Evolutionary conservation across 148 eudicot species (phyloP), one percentile per base, ranked within the genome.

Genomic region (Rhododendron ovatum): DNA sequence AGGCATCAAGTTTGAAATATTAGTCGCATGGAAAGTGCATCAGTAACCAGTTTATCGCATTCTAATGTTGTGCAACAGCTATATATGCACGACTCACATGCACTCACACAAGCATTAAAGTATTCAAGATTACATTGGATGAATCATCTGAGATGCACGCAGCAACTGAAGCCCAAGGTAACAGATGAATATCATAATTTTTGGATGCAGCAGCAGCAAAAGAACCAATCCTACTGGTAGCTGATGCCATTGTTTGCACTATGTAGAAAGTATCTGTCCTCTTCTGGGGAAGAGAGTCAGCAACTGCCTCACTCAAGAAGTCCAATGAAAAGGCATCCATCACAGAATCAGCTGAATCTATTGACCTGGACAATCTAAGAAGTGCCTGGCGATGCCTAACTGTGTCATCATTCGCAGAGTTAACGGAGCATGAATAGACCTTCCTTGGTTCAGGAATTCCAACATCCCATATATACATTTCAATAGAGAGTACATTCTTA

Each of bases 91-190:
- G 6, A 33, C 13, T 81, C 75, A n/a, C 51, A 51, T 50, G 67
- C 20, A 22, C 65, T 48, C 63, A 71, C 37, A 53, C 12, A 28
- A 20, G 18, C 22, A 83, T 53, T 76, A 43, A 63, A 18, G 76
- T 47, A 91, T 75, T 83, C 74, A 7, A 85, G 82, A 82, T 88
- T 92, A 91, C 94, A 84, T 86, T 35, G 77, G 86, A 78, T 63
- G 90, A 86, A 88, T 91, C 90, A 87, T 90, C 91, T 80, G 99
- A 97, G 67, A 97, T 88, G 92, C 98, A 94, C 74, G 96, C 99
- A 63, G 99, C 99, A 85, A 97, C 95, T 35, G 99, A 93, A 82
- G 95, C 98, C 99, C 99, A 97, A 26, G 99, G 99, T 85, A 97
- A 89, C 81, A 97, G 93, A 84, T 94, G 98, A 87, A 95, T 93